Percentiles rank a stretch among this genome's conserved stretches.
These are phyloP conservation scores for Eutrema salsugineum DNA, from an alignment of 441 rosid species.

Conservation along the genomic window DNA sequence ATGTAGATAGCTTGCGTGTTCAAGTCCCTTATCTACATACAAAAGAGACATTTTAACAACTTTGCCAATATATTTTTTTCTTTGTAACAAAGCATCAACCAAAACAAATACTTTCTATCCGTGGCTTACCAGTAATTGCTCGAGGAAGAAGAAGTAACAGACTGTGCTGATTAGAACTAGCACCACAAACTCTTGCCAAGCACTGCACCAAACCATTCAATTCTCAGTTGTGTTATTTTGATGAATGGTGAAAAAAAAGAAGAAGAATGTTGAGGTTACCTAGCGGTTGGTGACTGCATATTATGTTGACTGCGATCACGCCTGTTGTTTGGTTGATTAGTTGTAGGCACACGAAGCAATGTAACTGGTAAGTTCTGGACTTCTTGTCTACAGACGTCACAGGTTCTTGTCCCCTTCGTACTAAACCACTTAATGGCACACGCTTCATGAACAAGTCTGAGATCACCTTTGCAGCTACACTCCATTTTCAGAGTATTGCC, in stretches of 20 bases:
- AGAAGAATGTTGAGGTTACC: constrained; percentile 37
- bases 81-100: neutral
- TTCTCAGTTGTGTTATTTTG: constrained; percentile 14
- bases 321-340: constrained; percentile 39
- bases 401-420: constrained; percentile 79
- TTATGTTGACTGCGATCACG: constrained; percentile 50
- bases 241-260: neutral
- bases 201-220: constrained; percentile 51
- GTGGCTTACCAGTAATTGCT: constrained; percentile 85
- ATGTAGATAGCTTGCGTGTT: constrained; percentile 63
- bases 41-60: neutral
- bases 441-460: constrained; percentile 83
- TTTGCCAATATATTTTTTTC: neutral
- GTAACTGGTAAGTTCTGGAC: constrained; percentile 91
- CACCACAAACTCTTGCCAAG: constrained; percentile 97
- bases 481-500: constrained; percentile 97
- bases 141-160: constrained; percentile 97
- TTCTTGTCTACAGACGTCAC: constrained; percentile 87
- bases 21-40: constrained; percentile 72
- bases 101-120: neutral
- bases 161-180: constrained; percentile 87
- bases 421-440: constrained; percentile 95
- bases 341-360: constrained; percentile 58
- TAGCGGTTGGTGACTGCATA: constrained; percentile 44
- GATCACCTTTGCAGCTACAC: constrained; percentile 96